Base-by-base conservation (phyloP, 768 basidiomycete genomes). In the Hydnomerulius pinastri region DNA sequence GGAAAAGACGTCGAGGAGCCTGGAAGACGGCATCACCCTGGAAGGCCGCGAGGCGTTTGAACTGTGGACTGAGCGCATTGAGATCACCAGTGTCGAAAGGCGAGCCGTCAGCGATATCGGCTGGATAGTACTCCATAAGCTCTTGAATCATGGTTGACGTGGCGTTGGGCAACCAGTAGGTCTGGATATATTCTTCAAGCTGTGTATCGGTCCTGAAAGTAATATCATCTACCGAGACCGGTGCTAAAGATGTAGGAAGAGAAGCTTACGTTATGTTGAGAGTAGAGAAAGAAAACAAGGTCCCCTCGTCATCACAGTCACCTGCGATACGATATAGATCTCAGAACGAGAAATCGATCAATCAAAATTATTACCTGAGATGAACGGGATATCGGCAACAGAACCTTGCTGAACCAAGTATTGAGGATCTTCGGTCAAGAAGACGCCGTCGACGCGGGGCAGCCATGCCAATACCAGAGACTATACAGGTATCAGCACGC, bases 1-100 rank as follows among this genome's bases (percentile, higher is more conserved):
- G 56, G 51, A 83, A 69, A 62, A 76, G 76, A 3, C 79, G 59
- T 11, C 80, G 63, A 37, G 81, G 75, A 0, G 69, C 77, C 49
- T 82, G 75, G 65, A 83, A 79, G 2, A 75, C 66, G 28, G 65
- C 62, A 52, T 83, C 82, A 0, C 81, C 81, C 42, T 71, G 68
- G 52, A 82, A 67, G 0, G 80, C 72, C 4, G 81, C 72, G 6
- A 81, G 51, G 2, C 79, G 69, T 55, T 83, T 83, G 64, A 70
- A 81, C 48, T 82, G 72, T 0, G 77, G 74, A 2, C 74, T 72
- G 5, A 77, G 50, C 0, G 71, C 69, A 48, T 83, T 80, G 15
- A 71, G 50, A 32, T 58, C 18, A 0, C 75, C 72, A 0, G 82
- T 83, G 48, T 71, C 71, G 54, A 77, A 85, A 0, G 82, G 82